A percentile compares a stretch with the other conserved stretches of the same genome.
These are phyloP conservation scores for Mikania micrantha DNA, from an alignment of 129 eudicot genomes.

Conservation along the genomic window DNA sequence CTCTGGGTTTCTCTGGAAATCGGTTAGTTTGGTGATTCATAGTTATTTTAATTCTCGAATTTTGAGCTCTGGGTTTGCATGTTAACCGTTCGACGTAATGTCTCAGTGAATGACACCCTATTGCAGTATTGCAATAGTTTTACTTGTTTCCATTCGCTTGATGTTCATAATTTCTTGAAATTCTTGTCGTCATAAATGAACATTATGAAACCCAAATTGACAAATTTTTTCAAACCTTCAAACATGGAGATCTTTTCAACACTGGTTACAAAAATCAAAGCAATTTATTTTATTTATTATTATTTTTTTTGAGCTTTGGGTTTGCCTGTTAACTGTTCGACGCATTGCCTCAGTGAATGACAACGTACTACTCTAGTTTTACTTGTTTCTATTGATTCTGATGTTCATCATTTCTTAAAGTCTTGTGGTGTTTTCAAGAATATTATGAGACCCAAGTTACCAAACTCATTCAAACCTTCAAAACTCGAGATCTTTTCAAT, in stretches of 20 bases:
- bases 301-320: too few relatives aligned
- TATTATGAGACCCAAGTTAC: slow-evolving; percentile 10
- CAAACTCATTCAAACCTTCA: slow-evolving; percentile 18
- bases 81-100: too few relatives aligned
- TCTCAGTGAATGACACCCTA: too few relatives aligned
- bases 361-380: background rate
- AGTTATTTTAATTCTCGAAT: background rate
- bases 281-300: too few relatives aligned
- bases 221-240: too few relatives aligned
- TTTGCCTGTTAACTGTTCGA: background rate
- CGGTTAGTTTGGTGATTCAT: background rate
- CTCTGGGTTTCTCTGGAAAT: background rate
- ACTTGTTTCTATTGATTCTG: background rate
- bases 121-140: too few relatives aligned
- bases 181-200: too few relatives aligned
- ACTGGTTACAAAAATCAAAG: too few relatives aligned
- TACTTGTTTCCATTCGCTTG: too few relatives aligned
- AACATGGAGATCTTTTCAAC: too few relatives aligned
- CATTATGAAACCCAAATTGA: too few relatives aligned
- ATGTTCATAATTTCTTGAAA: too few relatives aligned
- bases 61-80: background rate
- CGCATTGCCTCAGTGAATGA: background rate
- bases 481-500: background rate
- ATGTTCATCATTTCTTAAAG: background rate
- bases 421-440: background rate